A percentile compares a stretch with the other conserved stretches of the same genome.
These are phyloP conservation scores for Chamaecyparis obtusa DNA, from an alignment of 75 land plant genomes.

Conservation along the genomic window DNA sequence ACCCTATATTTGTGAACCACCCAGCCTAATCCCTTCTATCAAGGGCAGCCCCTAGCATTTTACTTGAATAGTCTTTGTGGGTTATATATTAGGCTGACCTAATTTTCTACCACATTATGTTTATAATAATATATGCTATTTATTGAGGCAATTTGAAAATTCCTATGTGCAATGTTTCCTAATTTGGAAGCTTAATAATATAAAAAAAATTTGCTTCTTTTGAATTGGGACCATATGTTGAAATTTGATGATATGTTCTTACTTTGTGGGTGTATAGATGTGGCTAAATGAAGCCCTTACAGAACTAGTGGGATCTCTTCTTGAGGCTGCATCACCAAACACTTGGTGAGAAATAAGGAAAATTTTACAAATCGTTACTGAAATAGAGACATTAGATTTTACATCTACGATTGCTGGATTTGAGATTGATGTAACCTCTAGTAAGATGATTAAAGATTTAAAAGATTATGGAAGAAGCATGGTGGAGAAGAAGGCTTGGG, in stretches of 20 bases:
- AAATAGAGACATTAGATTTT: slow-evolving; percentile 31
- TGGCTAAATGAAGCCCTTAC: slow-evolving; percentile 54
- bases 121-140: background rate
- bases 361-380: slow-evolving; percentile 57
- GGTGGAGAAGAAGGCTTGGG: slow-evolving; percentile 65
- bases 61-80: background rate
- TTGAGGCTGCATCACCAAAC: slow-evolving; percentile 74
- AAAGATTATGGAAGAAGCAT: slow-evolving; percentile 36
- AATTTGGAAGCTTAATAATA: background rate
- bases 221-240: background rate
- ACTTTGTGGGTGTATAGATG: slow-evolving; percentile 26
- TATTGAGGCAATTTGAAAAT: background rate
- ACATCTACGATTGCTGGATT: slow-evolving; percentile 41
- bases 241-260: background rate
- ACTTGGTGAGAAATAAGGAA: slow-evolving; percentile 89
- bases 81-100: background rate
- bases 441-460: slow-evolving; percentile 30
- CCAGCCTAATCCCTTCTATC: background rate
- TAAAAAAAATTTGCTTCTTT: background rate
- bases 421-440: slow-evolving; percentile 46
- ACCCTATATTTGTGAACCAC: background rate
- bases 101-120: background rate
- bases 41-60: background rate
- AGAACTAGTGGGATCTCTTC: slow-evolving; percentile 68
- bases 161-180: background rate